Evolutionary conservation across 2,329 filamentous ascomycete genomes (phyloP).

Genomic region (Rhinocladiella similis): DNA sequence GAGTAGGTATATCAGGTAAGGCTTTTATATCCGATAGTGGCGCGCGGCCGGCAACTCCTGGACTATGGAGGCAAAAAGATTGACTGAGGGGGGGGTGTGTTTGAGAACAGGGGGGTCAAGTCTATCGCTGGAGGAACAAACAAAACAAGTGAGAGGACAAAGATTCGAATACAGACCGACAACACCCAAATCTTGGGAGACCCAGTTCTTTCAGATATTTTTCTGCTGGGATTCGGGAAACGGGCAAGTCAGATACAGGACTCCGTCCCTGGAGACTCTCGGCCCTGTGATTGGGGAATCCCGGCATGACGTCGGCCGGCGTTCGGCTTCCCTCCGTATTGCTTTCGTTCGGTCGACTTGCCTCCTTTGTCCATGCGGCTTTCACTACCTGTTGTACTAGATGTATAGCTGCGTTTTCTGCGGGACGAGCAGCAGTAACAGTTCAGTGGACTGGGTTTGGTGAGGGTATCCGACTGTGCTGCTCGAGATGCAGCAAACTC

Average conservation of each 20-base stretch:
- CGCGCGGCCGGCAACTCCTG: too few species aligned
- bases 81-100: too few species aligned
- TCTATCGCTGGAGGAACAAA: too few species aligned
- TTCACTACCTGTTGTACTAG: too few species aligned
- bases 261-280: neutral
- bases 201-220: constrained; percentile 4
- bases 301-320: constrained; percentile 4
- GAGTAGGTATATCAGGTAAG: too few species aligned
- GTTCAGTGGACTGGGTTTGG: neutral
- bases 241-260: neutral
- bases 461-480: neutral
- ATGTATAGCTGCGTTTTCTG: neutral
- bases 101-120: too few species aligned
- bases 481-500: constrained; percentile 31
- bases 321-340: neutral
- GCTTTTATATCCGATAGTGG: too few species aligned
- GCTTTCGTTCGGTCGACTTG: neutral
- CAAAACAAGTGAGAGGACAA: too few species aligned
- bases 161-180: neutral
- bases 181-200: neutral
- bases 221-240: neutral
- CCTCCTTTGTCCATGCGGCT: neutral
- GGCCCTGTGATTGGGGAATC: neutral
- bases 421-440: neutral
- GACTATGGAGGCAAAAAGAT: too few species aligned